Conservation (phyloP, 2,329 filamentous ascomycete species). For the Beauveria varroae region DNA sequence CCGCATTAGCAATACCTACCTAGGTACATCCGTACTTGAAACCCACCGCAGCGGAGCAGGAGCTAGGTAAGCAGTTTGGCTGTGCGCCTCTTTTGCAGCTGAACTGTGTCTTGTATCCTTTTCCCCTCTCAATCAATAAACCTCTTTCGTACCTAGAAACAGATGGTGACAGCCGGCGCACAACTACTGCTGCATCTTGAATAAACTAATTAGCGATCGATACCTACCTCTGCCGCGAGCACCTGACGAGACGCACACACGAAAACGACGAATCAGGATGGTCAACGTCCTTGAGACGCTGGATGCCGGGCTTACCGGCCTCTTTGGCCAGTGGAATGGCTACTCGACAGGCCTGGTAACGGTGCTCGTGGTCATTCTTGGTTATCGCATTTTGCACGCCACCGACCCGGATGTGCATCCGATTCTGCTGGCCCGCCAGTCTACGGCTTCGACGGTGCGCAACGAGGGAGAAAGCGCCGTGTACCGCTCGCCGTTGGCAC, state of each 20-base stretch:
- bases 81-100: neutral
- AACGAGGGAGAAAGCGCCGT: conserved; percentile 78
- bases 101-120: neutral
- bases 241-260: neutral
- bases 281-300: conserved; percentile 51
- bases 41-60: neutral
- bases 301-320: conserved; percentile 60
- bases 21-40: neutral
- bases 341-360: conserved; percentile 66
- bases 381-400: conserved; percentile 62
- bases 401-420: conserved; percentile 88
- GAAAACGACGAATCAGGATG: conserved; percentile 11
- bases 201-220: neutral
- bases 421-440: conserved; percentile 80
- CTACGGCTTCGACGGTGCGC: conserved; percentile 68
- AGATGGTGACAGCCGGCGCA: neutral
- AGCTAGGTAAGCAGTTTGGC: neutral
- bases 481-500: conserved; percentile 76
- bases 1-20: neutral
- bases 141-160: neutral
- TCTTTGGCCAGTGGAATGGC: conserved; percentile 74
- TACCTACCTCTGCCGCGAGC: neutral
- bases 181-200: neutral
- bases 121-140: neutral
- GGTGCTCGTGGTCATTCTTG: conserved; percentile 57